These are phyloP conservation scores for Mortierella sp. DNA, from an alignment of 371 early-diverging fungal species.

Conservation along the genomic window DNA sequence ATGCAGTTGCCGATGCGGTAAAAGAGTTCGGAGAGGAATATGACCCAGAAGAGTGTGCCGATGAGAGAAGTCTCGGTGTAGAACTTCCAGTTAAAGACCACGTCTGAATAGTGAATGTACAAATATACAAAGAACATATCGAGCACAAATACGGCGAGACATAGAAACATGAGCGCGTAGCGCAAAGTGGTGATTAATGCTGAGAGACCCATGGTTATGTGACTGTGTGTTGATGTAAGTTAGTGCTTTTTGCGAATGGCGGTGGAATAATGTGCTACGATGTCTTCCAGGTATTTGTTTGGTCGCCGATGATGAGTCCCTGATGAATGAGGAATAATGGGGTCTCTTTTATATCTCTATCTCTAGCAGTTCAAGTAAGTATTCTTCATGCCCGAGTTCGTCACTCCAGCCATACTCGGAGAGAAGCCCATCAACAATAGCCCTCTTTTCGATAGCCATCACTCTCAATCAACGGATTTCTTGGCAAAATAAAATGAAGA, in stretches of 20 bases:
- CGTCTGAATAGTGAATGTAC: slow-evolving; percentile 1
- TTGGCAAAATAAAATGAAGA: neutral
- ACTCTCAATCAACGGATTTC: neutral
- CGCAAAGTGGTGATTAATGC: slow-evolving; percentile 17
- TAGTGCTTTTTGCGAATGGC: too few species aligned
- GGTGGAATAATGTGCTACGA: neutral
- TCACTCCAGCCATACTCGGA: neutral
- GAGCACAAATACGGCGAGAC: slow-evolving; percentile 16
- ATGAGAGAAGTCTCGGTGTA: slow-evolving; percentile 4
- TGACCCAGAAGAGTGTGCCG: slow-evolving; percentile 15
- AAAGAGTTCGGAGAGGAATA: slow-evolving; percentile 18
- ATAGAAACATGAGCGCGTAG: slow-evolving; percentile 5
- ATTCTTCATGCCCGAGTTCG: neutral
- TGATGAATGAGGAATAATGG: neutral
- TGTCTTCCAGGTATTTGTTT: neutral
- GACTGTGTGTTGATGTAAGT: too few species aligned
- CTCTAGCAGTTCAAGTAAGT: neutral
- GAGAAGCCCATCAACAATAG: neutral
- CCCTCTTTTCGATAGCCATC: too few species aligned
- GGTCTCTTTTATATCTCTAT: neutral
- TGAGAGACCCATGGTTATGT: slow-evolving; percentile 25
- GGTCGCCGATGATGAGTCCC: neutral
- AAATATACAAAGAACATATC: slow-evolving; percentile 34
- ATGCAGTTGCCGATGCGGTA: slow-evolving; percentile 7
- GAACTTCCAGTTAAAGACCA: slow-evolving; percentile 32